These are phyloP conservation scores for Paraconiothyrium sp. DNA, from an alignment of 2,329 filamentous ascomycete genomes.

Conservation along the genomic window DNA sequence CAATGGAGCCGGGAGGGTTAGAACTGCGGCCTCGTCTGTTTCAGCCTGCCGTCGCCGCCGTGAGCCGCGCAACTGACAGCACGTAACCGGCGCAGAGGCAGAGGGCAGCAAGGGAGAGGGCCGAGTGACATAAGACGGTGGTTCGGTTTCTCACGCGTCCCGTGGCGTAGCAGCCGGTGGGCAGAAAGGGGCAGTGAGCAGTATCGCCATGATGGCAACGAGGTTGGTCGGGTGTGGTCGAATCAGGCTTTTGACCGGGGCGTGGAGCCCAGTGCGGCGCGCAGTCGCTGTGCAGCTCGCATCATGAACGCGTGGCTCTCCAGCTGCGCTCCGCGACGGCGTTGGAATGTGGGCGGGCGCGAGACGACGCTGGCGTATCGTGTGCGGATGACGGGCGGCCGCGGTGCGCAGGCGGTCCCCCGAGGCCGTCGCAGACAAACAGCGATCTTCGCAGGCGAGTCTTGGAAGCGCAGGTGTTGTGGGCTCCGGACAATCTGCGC, in stretches of 20 bases:
- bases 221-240: background rate
- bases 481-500: slow-evolving; percentile 3
- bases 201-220: background rate
- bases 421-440: slow-evolving; percentile 8
- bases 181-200: slow-evolving; percentile 7
- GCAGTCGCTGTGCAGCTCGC: background rate
- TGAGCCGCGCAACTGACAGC: slow-evolving; percentile 16
- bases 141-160: background rate
- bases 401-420: slow-evolving; percentile 7
- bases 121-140: slow-evolving; percentile 11
- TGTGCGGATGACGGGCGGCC: background rate
- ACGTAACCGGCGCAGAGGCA: slow-evolving; percentile 12
- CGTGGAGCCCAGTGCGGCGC: background rate
- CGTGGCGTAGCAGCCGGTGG: background rate
- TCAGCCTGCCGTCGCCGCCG: slow-evolving; percentile 26
- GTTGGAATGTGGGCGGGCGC: slow-evolving; percentile 14
- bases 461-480: background rate
- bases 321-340: slow-evolving; percentile 1
- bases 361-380: slow-evolving; percentile 2
- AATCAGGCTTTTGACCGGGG: background rate
- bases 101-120: background rate
- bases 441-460: slow-evolving; percentile 4
- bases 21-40: slow-evolving; percentile 23
- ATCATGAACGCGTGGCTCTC: slow-evolving; percentile 21
- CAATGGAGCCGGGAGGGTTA: slow-evolving; percentile 17